Evolutionary conservation across 2,329 filamentous ascomycete genomes (phyloP).

Genomic region (Ophidiomyces ophidiicola): DNA sequence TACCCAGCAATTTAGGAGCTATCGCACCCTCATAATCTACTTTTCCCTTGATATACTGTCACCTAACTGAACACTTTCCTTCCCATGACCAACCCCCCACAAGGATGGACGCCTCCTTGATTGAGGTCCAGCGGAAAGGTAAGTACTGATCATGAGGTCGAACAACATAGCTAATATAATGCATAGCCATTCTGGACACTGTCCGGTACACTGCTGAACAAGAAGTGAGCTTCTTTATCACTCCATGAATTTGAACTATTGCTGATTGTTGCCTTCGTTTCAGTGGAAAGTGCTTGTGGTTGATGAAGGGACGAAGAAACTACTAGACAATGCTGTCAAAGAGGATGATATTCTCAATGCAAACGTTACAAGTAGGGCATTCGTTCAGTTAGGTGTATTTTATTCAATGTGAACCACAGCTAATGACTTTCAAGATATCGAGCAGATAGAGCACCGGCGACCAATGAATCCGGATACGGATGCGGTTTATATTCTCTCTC

Average conservation of each 20-base stretch:
- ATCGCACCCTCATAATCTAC: no score
- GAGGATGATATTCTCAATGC: slow-evolving; percentile 95
- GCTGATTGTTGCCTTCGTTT: slow-evolving; percentile 19
- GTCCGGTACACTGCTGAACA: slow-evolving; percentile 68
- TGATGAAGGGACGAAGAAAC: slow-evolving; percentile 68
- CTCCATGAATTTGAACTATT: slow-evolving; percentile 19
- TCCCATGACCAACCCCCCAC: slow-evolving; percentile 20
- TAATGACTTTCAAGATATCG: slow-evolving; percentile 55
- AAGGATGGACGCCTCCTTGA: slow-evolving; percentile 72
- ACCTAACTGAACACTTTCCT: not conserved
- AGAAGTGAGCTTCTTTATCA: slow-evolving; percentile 48
- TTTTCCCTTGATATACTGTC: no score
- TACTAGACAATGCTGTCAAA: slow-evolving; percentile 81
- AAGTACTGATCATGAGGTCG: slow-evolving; percentile 22
- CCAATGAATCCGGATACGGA: slow-evolving; percentile 80
- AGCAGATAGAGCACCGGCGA: slow-evolving; percentile 79
- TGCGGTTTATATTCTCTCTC: slow-evolving; percentile 82
- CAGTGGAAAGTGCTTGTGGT: slow-evolving; percentile 96
- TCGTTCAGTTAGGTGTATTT: slow-evolving; percentile 12
- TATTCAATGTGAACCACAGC: slow-evolving; percentile 9
- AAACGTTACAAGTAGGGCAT: slow-evolving; percentile 74
- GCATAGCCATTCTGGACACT: slow-evolving; percentile 55
- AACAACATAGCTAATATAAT: slow-evolving; percentile 4
- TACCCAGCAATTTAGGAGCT: no score
- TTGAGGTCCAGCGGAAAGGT: slow-evolving; percentile 73